Conservation (phyloP, 1,284 basidiomycete species). For the Inonotus obliquus region DNA sequence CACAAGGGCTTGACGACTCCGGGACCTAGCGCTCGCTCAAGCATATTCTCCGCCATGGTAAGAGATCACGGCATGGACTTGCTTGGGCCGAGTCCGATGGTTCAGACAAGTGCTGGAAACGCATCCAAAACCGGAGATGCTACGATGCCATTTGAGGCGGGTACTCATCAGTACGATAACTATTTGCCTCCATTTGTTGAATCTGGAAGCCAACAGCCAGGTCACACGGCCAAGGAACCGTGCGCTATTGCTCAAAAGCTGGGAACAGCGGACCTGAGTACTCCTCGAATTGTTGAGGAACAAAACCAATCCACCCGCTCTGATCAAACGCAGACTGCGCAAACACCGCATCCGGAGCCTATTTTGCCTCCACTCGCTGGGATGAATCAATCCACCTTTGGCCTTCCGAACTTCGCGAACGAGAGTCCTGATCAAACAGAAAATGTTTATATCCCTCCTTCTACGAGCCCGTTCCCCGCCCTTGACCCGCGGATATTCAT, state of each 20-base stretch:
- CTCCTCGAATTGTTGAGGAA: not conserved
- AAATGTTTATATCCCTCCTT: not conserved
- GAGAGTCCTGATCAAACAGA: not conserved
- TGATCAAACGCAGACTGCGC: not conserved
- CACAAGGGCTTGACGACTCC: not conserved
- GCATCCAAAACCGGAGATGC: not conserved
- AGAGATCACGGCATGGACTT: not conserved
- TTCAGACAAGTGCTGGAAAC: not conserved
- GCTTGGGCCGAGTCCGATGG: not conserved
- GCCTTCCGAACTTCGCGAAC: not conserved
- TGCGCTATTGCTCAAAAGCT: not conserved
- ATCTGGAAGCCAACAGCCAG: not conserved
- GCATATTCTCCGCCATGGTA: not conserved
- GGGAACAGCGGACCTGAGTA: not conserved
- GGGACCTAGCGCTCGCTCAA: not conserved
- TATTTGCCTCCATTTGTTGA: not conserved
- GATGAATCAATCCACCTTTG: not conserved
- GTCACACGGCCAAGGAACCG: not conserved
- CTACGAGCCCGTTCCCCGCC: not conserved
- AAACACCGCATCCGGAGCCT: not conserved
- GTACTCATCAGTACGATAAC: not conserved
- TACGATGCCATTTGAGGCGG: too few relatives aligned
- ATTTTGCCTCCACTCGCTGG: not conserved
- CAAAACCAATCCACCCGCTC: not conserved
- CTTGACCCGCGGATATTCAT: not conserved